These are phyloP conservation scores for Lactarius tabidus DNA, from an alignment of 768 basidiomycete genomes.

Conservation along the genomic window DNA sequence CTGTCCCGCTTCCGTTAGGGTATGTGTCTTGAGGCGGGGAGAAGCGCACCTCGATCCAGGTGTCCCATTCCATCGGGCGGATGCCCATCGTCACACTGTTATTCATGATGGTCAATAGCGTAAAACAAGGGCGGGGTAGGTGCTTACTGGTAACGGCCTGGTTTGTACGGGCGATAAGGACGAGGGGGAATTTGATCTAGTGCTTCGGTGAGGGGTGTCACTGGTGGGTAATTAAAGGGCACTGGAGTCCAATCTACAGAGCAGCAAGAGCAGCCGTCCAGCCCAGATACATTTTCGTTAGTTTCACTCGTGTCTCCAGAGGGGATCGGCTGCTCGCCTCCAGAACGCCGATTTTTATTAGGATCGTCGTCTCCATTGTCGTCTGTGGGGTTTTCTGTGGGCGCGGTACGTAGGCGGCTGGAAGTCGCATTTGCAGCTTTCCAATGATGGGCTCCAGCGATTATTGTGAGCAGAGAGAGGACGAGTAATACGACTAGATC, in stretches of 20 bases:
- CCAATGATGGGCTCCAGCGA: not conserved
- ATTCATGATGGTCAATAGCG: not conserved
- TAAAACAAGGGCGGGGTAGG: not conserved
- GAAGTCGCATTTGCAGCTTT: not conserved
- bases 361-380: not conserved
- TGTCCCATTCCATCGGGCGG: conserved; percentile 60
- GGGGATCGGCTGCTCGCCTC: conserved; percentile 25
- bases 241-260: conserved; percentile 50
- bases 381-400: not conserved
- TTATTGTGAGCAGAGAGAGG: conserved; percentile 3
- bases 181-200: conserved; percentile 49
- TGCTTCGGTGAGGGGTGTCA: conserved; percentile 40
- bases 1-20: conserved; percentile 29
- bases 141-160: conserved; percentile 55
- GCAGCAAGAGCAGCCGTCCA: not conserved
- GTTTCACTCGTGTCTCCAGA: not conserved
- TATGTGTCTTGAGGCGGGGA: not conserved
- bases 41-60: conserved; percentile 64
- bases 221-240: conserved; percentile 47
- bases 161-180: conserved; percentile 62
- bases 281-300: not conserved
- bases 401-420: not conserved
- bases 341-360: conserved; percentile 29
- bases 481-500: not conserved
- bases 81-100: conserved; percentile 66